These are phyloP conservation scores for Rhizomucor pusillus DNA, from an alignment of 371 early-diverging fungal genomes.

Conservation along the genomic window DNA sequence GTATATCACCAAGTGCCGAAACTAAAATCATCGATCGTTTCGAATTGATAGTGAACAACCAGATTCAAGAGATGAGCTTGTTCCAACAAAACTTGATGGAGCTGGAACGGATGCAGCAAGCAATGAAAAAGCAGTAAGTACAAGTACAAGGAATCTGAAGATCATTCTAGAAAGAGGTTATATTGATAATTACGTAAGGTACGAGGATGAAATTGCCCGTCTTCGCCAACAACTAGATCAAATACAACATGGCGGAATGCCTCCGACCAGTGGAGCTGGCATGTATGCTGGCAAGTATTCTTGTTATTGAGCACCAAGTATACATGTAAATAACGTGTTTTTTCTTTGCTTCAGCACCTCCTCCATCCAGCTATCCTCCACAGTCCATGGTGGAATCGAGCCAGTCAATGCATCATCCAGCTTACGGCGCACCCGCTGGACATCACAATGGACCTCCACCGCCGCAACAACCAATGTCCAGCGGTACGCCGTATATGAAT, in stretches of 20 bases:
- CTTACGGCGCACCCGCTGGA: conserved; percentile 16
- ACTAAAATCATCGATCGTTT: background rate
- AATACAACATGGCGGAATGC: conserved; percentile 3
- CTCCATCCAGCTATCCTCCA: conserved; percentile 7
- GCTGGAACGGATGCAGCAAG: conserved; percentile 76
- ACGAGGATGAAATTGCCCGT: conserved; percentile 49
- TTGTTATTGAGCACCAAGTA: no score
- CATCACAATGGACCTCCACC: conserved; percentile 25
- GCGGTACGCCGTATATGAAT: conserved; percentile 37
- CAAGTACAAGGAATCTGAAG: background rate
- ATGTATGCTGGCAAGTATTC: background rate
- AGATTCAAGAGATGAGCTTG: conserved; percentile 74
- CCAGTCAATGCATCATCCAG: conserved; percentile 10
- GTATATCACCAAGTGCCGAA: no score
- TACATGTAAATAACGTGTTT: no score
- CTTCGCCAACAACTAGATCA: conserved; percentile 46
- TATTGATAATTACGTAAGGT: conserved; percentile 22
- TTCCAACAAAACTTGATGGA: conserved; percentile 80
- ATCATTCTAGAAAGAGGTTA: background rate
- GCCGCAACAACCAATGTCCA: conserved; percentile 13
- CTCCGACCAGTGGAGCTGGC: background rate
- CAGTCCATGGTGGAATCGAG: conserved; percentile 18
- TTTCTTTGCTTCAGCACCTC: no score
- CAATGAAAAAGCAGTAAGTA: conserved; percentile 68
- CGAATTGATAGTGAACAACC: conserved; percentile 52